A percentile compares a stretch with the other conserved stretches of the same genome.
Conservation (phyloP, 2,329 filamentous ascomycete genomes). For the Dendryphion nanum region DNA sequence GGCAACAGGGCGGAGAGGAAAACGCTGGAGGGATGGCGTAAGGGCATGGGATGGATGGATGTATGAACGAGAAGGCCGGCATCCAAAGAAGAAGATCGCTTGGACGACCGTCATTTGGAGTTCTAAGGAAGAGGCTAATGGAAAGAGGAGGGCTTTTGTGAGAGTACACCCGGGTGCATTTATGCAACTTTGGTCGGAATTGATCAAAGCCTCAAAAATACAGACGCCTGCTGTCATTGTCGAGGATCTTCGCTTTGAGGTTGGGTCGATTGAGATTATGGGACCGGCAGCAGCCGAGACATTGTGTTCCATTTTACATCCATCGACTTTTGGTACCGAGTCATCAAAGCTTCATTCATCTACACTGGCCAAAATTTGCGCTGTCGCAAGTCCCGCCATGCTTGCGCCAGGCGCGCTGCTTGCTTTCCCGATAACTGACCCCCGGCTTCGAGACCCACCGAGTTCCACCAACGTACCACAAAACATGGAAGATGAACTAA, state of each 20-base stretch:
- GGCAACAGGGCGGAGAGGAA: slow-evolving; percentile 52
- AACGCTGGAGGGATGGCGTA: slow-evolving; percentile 68
- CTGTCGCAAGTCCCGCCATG: slow-evolving; percentile 52
- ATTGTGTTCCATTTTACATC: slow-evolving; percentile 66
- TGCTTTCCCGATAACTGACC: slow-evolving; percentile 73
- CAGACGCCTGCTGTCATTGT: slow-evolving; percentile 62
- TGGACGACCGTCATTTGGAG: slow-evolving; percentile 77
- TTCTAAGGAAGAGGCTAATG: slow-evolving; percentile 18
- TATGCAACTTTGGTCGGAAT: slow-evolving; percentile 63
- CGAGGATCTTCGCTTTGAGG: slow-evolving; percentile 69
- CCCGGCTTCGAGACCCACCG: slow-evolving; percentile 76
- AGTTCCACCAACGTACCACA: slow-evolving; percentile 43
- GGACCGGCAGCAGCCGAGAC: slow-evolving; percentile 79
- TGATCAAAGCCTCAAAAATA: slow-evolving; percentile 58
- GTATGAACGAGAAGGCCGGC: slow-evolving; percentile 53
- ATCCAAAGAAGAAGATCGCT: slow-evolving; percentile 58
- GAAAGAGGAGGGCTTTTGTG: slow-evolving; percentile 61
- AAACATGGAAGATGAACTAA: slow-evolving; percentile 42
- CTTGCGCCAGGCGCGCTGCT: slow-evolving; percentile 70
- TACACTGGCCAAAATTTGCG: slow-evolving; percentile 28
- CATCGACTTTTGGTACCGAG: slow-evolving; percentile 18
- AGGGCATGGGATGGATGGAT: slow-evolving; percentile 59
- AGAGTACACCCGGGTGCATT: slow-evolving; percentile 83
- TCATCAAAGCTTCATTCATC: slow-evolving; percentile 32
- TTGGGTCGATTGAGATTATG: slow-evolving; percentile 68